Base-by-base conservation (phyloP, 495 filamentous ascomycete genomes). In the Penicillium nucicola region DNA sequence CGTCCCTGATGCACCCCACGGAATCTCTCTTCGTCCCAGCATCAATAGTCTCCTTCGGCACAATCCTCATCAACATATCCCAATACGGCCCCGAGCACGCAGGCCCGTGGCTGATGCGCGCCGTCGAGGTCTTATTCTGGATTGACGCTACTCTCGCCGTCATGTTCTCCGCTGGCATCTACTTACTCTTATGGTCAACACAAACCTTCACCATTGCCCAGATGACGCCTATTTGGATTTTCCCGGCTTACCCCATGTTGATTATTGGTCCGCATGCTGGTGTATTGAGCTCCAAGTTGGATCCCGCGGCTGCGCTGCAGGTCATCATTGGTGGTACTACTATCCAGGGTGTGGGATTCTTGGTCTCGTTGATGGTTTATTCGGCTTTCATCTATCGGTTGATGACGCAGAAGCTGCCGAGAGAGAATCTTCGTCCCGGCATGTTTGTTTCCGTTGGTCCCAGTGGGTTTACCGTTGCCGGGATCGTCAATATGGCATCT, bases 191-290 rank as follows among this genome's bases (percentile, higher is more conserved):
- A 61, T 87, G 84, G 84, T 84, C 82, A 22, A 86, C 84, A 1
- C 78, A 82, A 55, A 81, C 85, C 18, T 92, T 92, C 57, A 90
- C 89, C 2, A 89, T 95, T 30, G 82, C 84, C 15, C 83, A 85
- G 30, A 95, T 95, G 90, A 95, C 90, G 0, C 90, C 90, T 0
- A 83, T 92, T 39, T 95, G 89, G 90, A 90, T 95, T 30, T 95
- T 95, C 52, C 90, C 90, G 0, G 89, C 88, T 1, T 95, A 95
- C 55, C 90, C 90, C 0, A 80, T 95, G 48, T 80, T 95, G 5
- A 81, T 95, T 0, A 79, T 86, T 5, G 90, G 87, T 7, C 88
- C 89, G 0, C 82, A 88, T 62, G 89, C 87, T 39, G 78, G 78
- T 9, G 79, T 84, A 37, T 72, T 95, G 12, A 80, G 85, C 61